These are phyloP conservation scores for Rhizomucor pusillus DNA, from an alignment of 371 early-diverging fungal genomes.

Conservation along the genomic window DNA sequence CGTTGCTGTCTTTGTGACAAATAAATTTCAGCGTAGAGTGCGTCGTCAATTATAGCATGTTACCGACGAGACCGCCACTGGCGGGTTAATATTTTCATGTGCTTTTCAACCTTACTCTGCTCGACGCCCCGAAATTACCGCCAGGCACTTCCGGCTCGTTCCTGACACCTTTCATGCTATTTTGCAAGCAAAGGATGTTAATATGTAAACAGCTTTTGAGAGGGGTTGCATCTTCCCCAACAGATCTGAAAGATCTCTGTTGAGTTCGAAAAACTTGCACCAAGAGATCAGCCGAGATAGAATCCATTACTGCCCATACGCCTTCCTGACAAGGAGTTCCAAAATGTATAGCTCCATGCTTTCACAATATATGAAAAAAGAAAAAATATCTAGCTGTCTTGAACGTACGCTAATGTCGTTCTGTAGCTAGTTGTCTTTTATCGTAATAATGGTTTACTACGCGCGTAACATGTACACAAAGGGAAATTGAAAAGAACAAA, in stretches of 20 bases:
- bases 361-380: too few species aligned
- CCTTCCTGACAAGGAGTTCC: too few species aligned
- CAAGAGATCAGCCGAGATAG: background rate
- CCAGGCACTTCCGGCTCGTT: constrained; percentile 3
- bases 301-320: too few species aligned
- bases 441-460: too few species aligned
- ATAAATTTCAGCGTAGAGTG: background rate
- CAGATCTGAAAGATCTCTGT: constrained; percentile 1
- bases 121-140: constrained; percentile 1
- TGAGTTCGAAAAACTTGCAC: background rate
- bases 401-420: too few species aligned
- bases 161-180: background rate
- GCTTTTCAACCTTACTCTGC: constrained; percentile 3
- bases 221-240: background rate
- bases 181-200: background rate
- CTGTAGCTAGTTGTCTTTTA: too few species aligned
- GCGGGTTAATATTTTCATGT: constrained; percentile 3
- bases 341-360: too few species aligned
- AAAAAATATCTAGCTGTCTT: too few species aligned
- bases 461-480: too few species aligned
- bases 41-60: too few species aligned
- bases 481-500: too few species aligned
- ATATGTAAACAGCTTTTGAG: background rate
- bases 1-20: background rate
- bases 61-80: background rate